Evolutionary conservation across 164 flowering plant species (phyloP).

Genomic region (Amborella trichopoda): DNA sequence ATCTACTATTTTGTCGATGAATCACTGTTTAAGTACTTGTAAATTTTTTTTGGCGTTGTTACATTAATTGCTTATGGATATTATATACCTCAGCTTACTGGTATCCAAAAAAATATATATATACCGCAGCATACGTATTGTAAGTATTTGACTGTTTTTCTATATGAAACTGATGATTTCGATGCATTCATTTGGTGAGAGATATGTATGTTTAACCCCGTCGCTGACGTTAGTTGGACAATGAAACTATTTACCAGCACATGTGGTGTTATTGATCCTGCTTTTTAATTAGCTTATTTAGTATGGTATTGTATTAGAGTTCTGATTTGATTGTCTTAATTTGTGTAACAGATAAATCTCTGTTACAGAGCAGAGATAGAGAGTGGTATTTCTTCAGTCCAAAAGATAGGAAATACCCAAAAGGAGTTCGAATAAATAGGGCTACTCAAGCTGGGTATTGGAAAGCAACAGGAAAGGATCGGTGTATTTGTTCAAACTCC

Average conservation of each 20-base stretch:
- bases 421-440: constrained; percentile 69
- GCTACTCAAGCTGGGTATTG: constrained; percentile 81
- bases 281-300: neutral
- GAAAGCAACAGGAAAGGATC: constrained; percentile 97
- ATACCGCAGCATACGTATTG: too few species aligned
- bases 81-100: too few species aligned
- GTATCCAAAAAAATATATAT: too few species aligned
- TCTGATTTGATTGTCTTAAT: neutral
- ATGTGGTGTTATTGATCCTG: neutral
- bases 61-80: too few species aligned
- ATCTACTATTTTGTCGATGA: too few species aligned
- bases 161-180: too few species aligned
- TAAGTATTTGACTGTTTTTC: too few species aligned
- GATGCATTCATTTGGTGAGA: too few species aligned
- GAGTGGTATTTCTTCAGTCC: constrained; percentile 93
- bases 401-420: constrained; percentile 79
- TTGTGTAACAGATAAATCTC: constrained; percentile 25
- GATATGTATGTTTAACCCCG: too few species aligned
- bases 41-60: too few species aligned
- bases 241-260: neutral
- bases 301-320: neutral
- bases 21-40: too few species aligned
- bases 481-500: constrained; percentile 36
- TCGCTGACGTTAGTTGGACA: too few species aligned
- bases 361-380: constrained; percentile 65